phyloP scores from a whole-genome alignment of 2,329 filamentous ascomycete genomes.

The Monosporascus sp. region DNA sequence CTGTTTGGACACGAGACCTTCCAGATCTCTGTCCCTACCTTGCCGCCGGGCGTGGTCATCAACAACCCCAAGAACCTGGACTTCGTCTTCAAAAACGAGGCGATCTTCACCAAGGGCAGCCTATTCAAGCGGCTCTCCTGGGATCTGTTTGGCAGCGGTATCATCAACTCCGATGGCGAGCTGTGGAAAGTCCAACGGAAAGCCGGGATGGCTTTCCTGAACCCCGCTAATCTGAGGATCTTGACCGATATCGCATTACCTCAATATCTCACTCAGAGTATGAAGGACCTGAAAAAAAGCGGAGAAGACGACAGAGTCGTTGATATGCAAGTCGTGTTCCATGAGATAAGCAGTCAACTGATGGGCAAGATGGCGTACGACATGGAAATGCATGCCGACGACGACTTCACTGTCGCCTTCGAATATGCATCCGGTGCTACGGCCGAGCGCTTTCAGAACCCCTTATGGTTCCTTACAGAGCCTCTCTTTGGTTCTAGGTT shows the following conservation, averaged over 20 bases:
- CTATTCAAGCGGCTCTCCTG: slow-evolving; percentile 56
- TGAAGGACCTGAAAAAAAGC: slow-evolving; percentile 31
- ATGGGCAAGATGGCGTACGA: slow-evolving; percentile 67
- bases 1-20: slow-evolving; percentile 56
- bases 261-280: slow-evolving; percentile 41
- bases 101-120: slow-evolving; percentile 54
- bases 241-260: slow-evolving; percentile 55
- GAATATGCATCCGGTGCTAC: slow-evolving; percentile 57
- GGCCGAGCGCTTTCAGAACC: slow-evolving; percentile 60
- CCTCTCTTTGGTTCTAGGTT: slow-evolving; percentile 43
- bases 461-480: slow-evolving; percentile 57
- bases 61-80: slow-evolving; percentile 58
- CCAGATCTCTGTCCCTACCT: slow-evolving; percentile 55
- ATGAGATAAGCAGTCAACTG: slow-evolving; percentile 59
- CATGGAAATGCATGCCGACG: slow-evolving; percentile 60
- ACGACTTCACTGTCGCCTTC: slow-evolving; percentile 56
- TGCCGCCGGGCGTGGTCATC: slow-evolving; percentile 59
- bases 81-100: slow-evolving; percentile 57
- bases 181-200: slow-evolving; percentile 59
- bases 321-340: slow-evolving; percentile 55
- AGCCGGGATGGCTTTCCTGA: slow-evolving; percentile 56
- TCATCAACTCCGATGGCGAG: slow-evolving; percentile 62
- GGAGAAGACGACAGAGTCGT: slow-evolving; percentile 28
- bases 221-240: slow-evolving; percentile 49
- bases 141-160: slow-evolving; percentile 61